These are phyloP conservation scores for Dittrichia graveolens DNA, from an alignment of 129 eudicot genomes.

Conservation along the genomic window DNA sequence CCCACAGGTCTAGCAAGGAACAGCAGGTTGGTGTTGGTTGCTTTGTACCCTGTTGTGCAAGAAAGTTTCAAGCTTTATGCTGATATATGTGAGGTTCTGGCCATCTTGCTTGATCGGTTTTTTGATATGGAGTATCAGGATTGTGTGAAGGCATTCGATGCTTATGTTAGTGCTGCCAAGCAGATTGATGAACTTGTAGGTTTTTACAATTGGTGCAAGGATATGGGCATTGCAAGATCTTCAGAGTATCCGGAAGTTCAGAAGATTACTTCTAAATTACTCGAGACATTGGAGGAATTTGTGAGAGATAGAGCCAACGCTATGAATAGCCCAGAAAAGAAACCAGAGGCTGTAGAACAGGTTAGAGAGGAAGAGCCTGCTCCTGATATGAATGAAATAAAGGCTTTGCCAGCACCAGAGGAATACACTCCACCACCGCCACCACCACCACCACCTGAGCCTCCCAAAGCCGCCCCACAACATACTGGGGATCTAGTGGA, in stretches of 20 bases:
- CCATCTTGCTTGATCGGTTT: constrained; percentile 36
- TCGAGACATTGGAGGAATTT: constrained; percentile 39
- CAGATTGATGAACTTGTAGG: constrained; percentile 37
- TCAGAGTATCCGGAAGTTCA: constrained; percentile 43
- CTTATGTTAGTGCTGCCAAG: constrained; percentile 46
- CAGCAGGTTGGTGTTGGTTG: constrained; percentile 54
- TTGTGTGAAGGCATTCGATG: constrained; percentile 76
- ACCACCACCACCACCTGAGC: constrained; percentile 56
- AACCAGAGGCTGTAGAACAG: constrained; percentile 44
- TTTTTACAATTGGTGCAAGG: constrained; percentile 44
- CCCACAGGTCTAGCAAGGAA: constrained; percentile 57
- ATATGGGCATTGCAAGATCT: constrained; percentile 37
- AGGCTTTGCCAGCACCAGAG: constrained; percentile 78
- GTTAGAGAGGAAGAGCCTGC: constrained; percentile 58
- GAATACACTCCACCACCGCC: constrained; percentile 39
- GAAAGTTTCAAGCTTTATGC: constrained; percentile 44
- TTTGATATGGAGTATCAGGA: constrained; percentile 80
- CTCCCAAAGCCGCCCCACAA: constrained; percentile 48
- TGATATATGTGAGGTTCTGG: constrained; percentile 41
- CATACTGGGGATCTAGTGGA: constrained; percentile 59
- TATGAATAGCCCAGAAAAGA: constrained; percentile 61
- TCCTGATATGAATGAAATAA: constrained; percentile 77
- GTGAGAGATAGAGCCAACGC: constrained; percentile 46
- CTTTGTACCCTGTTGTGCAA: constrained; percentile 48
- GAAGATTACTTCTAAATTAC: constrained; percentile 33